Evolutionary conservation across 1,139 yeast species (phyloP).

Genomic region (Taiozyma sp.): DNA sequence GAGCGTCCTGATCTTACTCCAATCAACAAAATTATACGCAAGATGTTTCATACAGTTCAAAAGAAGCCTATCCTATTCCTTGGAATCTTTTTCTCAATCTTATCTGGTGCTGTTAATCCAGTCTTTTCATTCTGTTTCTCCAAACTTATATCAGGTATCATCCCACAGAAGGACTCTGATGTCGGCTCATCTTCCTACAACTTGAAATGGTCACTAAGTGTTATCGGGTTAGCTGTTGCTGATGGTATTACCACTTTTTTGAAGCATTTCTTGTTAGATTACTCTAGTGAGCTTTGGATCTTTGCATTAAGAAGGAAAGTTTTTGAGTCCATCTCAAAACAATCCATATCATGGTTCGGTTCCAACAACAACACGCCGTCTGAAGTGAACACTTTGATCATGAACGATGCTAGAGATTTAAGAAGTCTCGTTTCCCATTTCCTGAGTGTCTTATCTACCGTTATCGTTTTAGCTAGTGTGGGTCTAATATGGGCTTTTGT

Average conservation of each 20-base stretch:
- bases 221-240: constrained; percentile 50
- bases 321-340: constrained; percentile 44
- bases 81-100: constrained; percentile 50
- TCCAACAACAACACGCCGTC: constrained; percentile 38
- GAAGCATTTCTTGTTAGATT: constrained; percentile 45
- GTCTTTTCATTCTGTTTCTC: constrained; percentile 76
- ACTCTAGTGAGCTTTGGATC: constrained; percentile 68
- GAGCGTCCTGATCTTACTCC: constrained; percentile 24
- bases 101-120: constrained; percentile 66
- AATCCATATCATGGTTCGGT: constrained; percentile 52
- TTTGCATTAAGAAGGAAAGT: constrained; percentile 44
- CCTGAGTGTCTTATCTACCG: constrained; percentile 46
- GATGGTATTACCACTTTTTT: constrained; percentile 57
- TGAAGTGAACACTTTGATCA: constrained; percentile 57
- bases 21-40: constrained; percentile 31
- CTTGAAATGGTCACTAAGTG: constrained; percentile 61
- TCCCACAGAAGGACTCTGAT: constrained; percentile 30
- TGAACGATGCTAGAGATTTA: constrained; percentile 79
- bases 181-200: constrained; percentile 33
- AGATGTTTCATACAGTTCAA: constrained; percentile 31
- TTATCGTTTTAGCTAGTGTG: constrained; percentile 45
- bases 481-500: constrained; percentile 76
- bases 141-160: constrained; percentile 52
- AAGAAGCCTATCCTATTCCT: constrained; percentile 33
- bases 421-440: constrained; percentile 59